A percentile compares a stretch with the other conserved stretches of the same genome.
These are phyloP conservation scores for Magnaporthiopsis incrustans DNA, from an alignment of 2,329 filamentous ascomycete species.

Conservation along the genomic window DNA sequence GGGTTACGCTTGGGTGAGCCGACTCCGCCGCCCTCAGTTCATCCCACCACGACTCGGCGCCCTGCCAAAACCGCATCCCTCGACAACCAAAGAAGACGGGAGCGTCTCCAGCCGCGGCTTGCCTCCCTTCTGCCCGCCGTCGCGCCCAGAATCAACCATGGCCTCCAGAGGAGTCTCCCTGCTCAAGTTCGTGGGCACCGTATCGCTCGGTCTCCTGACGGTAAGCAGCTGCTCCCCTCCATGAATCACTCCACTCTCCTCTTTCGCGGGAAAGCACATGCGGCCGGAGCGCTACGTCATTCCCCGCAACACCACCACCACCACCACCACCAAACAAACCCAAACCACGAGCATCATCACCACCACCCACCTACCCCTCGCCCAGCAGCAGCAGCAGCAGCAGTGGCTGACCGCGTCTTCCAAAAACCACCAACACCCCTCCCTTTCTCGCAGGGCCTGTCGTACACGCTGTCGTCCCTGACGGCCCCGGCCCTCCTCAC, in stretches of 20 bases:
- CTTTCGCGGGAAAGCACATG: neutral
- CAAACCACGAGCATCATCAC: neutral
- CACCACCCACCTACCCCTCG: neutral
- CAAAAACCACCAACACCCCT: neutral
- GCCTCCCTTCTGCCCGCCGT: neutral
- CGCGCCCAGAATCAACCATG: constrained; percentile 33
- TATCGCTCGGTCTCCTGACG: constrained; percentile 80
- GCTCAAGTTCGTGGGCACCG: constrained; percentile 88
- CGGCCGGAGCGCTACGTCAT: constrained; percentile 4
- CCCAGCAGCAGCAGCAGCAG: too few species aligned
- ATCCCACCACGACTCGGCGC: neutral
- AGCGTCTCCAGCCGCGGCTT: neutral
- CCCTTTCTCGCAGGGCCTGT: constrained; percentile 59
- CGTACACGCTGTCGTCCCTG: constrained; percentile 72
- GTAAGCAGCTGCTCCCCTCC: constrained; percentile 42
- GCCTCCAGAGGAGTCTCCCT: constrained; percentile 62
- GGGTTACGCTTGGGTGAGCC: too few species aligned
- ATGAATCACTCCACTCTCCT: neutral
- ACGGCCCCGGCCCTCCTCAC: constrained; percentile 73
- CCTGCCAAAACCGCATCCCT: neutral
- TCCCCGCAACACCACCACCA: neutral
- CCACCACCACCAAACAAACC: neutral
- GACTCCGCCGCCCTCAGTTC: too few species aligned
- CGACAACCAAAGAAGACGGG: neutral
- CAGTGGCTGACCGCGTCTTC: neutral